Conservation (phyloP, 306 rosid genomes). For the Leucaena leucocephala region DNA sequence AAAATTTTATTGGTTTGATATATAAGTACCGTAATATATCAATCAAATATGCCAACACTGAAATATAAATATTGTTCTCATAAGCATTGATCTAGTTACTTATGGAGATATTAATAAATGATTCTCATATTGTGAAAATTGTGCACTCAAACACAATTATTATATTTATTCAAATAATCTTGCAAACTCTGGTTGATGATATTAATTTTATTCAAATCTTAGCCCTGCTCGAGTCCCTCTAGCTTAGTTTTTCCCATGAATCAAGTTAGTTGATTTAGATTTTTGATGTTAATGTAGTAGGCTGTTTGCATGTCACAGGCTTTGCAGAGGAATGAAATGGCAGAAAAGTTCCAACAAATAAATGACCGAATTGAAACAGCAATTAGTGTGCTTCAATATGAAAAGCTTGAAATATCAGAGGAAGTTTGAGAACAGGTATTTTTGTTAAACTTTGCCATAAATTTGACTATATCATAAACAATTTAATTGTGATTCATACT, state of each 20-base stretch:
- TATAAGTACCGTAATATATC: too few relatives aligned
- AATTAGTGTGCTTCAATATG: slow-evolving; percentile 64
- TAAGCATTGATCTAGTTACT: too few relatives aligned
- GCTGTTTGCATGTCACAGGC: slow-evolving; percentile 55
- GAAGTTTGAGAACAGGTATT: slow-evolving; percentile 98
- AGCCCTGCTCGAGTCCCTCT: slow-evolving; percentile 18
- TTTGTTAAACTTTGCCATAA: slow-evolving; percentile 26
- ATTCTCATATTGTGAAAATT: too few relatives aligned
- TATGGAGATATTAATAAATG: too few relatives aligned
- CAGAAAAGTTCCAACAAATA: slow-evolving; percentile 57
- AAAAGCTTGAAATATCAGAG: slow-evolving; percentile 66
- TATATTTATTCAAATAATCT: too few relatives aligned
- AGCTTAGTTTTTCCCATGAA: slow-evolving; percentile 23
- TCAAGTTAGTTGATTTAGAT: slow-evolving; percentile 30
- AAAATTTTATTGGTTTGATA: too few relatives aligned
- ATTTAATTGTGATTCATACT: slow-evolving; percentile 23
- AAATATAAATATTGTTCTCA: too few relatives aligned
- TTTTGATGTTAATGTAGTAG: slow-evolving; percentile 25
- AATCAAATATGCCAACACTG: too few relatives aligned
- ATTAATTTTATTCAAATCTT: too few relatives aligned
- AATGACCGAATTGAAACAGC: slow-evolving; percentile 75
- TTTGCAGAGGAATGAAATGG: slow-evolving; percentile 53
- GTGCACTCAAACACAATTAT: too few relatives aligned
- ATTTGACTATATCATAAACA: neutral
- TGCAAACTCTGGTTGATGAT: too few relatives aligned